Evolutionary conservation across 768 basidiomycete genomes (phyloP).

Genomic region (Rhodosporidiobolus odoratus): DNA sequence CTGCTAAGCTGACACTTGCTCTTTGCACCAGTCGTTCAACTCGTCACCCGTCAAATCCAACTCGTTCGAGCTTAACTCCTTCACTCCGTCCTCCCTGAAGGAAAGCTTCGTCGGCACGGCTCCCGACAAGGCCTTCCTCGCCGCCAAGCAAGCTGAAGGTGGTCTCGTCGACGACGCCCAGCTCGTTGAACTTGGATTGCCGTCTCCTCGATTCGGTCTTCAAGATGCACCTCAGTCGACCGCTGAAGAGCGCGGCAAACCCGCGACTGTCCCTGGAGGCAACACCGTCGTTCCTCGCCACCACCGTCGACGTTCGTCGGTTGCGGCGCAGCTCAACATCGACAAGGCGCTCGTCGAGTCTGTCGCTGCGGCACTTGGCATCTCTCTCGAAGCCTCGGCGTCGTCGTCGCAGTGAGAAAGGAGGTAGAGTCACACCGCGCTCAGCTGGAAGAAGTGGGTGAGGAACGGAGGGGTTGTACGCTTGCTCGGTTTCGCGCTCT

Average conservation of each 20-base stretch:
- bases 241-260: not conserved
- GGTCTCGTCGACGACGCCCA: not conserved
- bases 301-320: conserved; percentile 15
- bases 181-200: not conserved
- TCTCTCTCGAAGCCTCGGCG: conserved; percentile 1
- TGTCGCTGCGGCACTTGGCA: conserved; percentile 16
- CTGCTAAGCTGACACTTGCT: too few relatives aligned
- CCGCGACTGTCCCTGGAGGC: not conserved
- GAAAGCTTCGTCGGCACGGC: not conserved
- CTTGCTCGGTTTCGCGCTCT: too few relatives aligned
- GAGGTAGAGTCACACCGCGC: too few relatives aligned
- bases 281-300: not conserved
- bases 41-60: too few relatives aligned
- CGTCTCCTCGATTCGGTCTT: not conserved
- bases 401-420: not conserved
- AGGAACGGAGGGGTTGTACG: too few relatives aligned
- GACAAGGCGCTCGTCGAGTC: conserved; percentile 8
- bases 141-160: not conserved
- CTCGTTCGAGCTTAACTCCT: too few relatives aligned
- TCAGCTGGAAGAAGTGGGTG: too few relatives aligned
- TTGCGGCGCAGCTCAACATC: conserved; percentile 15
- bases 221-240: not conserved
- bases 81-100: not conserved
- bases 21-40: not conserved
- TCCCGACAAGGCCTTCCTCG: not conserved